Evolutionary conservation across 192 early-diverging fungal genomes (phyloP).

Genomic region (Umbelopsis isabellina): DNA sequence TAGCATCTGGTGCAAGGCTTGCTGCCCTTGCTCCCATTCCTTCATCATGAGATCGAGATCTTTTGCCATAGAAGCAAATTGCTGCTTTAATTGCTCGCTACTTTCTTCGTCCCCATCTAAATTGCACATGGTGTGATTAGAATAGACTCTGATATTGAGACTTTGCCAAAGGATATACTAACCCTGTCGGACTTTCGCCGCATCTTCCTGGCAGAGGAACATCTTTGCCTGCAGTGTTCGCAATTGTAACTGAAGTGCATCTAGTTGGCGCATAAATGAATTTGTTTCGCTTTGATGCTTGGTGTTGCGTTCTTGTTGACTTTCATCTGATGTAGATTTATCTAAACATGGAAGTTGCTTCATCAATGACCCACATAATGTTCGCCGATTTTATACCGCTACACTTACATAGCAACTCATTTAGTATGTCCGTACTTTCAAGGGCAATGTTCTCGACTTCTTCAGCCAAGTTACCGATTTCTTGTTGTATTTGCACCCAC

Average conservation of each 20-base stretch:
- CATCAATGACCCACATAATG: not conserved
- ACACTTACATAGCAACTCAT: conserved; percentile 8
- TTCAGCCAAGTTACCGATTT: not conserved
- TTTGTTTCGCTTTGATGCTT: conserved; percentile 27
- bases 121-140: not conserved
- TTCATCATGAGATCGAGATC: conserved; percentile 52
- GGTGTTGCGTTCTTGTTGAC: not conserved
- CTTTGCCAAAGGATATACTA: not conserved
- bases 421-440: not conserved
- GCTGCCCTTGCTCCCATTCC: conserved; percentile 57
- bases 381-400: not conserved
- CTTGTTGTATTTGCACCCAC: not conserved
- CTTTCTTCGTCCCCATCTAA: conserved; percentile 27
- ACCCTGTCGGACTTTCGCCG: conserved; percentile 29
- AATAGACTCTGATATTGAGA: not conserved
- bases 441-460: conserved; percentile 10
- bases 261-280: conserved; percentile 51
- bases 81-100: conserved; percentile 40
- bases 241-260: conserved; percentile 53
- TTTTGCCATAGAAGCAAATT: conserved; percentile 51
- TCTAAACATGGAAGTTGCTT: not conserved
- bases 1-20: conserved; percentile 44
- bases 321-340: not conserved
- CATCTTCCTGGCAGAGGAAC: conserved; percentile 60
- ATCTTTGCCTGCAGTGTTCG: conserved; percentile 61